A percentile compares a stretch with the other conserved stretches of the same genome.
Evolutionary conservation across 352 stramenopile genomes (phyloP).

Genomic region (Phytopythium ostracodes): DNA sequence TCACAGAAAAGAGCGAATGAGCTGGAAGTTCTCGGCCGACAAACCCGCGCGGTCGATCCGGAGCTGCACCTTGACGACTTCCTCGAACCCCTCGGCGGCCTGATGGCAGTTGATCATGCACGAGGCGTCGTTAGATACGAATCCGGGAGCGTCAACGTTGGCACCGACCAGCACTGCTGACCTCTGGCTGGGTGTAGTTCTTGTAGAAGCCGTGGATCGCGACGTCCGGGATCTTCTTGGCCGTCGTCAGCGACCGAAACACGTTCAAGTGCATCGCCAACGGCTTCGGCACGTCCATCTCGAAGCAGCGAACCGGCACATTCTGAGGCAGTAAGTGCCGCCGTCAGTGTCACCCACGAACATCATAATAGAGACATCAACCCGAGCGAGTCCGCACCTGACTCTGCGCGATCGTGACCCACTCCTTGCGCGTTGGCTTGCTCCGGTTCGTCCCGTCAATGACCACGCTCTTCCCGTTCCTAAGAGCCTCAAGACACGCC

Average conservation of each 20-base stretch:
- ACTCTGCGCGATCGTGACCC: constrained; percentile 64
- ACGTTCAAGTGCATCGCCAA: constrained; percentile 84
- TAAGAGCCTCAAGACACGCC: constrained; percentile 49
- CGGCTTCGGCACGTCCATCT: constrained; percentile 75
- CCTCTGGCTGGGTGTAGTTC: constrained; percentile 49
- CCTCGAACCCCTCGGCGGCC: constrained; percentile 67
- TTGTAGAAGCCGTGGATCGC: constrained; percentile 89
- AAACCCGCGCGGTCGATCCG: constrained; percentile 32
- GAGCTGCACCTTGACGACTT: constrained; percentile 72
- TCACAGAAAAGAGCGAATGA: constrained; percentile 47
- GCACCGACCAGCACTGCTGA: constrained; percentile 11
- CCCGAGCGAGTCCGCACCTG: constrained; percentile 25
- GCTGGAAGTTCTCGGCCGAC: constrained; percentile 24
- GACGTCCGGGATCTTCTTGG: constrained; percentile 79
- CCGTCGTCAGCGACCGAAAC: constrained; percentile 66
- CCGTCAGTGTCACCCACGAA: not conserved
- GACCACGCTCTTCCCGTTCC: constrained; percentile 64
- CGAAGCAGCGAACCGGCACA: constrained; percentile 57
- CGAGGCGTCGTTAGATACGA: not conserved
- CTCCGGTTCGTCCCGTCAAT: constrained; percentile 87
- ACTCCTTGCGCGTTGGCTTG: constrained; percentile 52
- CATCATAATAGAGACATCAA: not conserved
- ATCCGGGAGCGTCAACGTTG: not conserved
- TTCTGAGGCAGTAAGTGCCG: too few species aligned
- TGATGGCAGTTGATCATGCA: constrained; percentile 14